phyloP scores from a whole-genome alignment of 345 rosid genomes.

The Citrus hindsii region DNA sequence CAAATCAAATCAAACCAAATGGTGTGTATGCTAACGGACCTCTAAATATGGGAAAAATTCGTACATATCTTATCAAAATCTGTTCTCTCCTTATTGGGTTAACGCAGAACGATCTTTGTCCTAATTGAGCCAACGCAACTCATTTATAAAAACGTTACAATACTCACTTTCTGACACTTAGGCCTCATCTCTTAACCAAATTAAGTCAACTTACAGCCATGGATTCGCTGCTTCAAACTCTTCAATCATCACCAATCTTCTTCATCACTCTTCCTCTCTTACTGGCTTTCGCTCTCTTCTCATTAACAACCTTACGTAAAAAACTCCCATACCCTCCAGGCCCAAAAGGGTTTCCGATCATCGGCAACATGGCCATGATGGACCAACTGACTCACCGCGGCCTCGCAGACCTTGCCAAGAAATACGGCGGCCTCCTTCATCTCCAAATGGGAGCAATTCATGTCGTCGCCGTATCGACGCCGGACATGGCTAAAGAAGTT shows the following conservation, averaged over 20 bases:
- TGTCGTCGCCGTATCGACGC: constrained; percentile 49
- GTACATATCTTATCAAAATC: not conserved
- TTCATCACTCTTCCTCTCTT: constrained; percentile 2
- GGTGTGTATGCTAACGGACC: not conserved
- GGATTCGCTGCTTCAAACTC: constrained; percentile 2
- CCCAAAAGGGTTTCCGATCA: constrained; percentile 67
- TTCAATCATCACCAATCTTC: constrained; percentile 18
- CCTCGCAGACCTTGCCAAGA: constrained; percentile 47
- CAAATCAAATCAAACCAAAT: no score
- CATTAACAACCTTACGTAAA: constrained; percentile 1
- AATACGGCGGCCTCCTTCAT: constrained; percentile 53
- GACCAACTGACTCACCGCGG: constrained; percentile 78
- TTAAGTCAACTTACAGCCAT: not conserved
- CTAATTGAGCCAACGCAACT: not conserved
- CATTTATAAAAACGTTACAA: not conserved
- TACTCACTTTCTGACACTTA: not conserved
- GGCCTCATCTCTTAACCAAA: not conserved
- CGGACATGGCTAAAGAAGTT: constrained; percentile 68
- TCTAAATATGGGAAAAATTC: not conserved
- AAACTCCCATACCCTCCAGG: constrained; percentile 63
- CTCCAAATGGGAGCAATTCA: constrained; percentile 57
- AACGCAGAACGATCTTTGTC: not conserved
- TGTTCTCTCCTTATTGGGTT: not conserved
- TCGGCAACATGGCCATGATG: constrained; percentile 69
- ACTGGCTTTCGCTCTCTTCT: not conserved